These are phyloP conservation scores for Apiospora arundinis DNA, from an alignment of 2,329 filamentous ascomycete genomes.

Conservation along the genomic window DNA sequence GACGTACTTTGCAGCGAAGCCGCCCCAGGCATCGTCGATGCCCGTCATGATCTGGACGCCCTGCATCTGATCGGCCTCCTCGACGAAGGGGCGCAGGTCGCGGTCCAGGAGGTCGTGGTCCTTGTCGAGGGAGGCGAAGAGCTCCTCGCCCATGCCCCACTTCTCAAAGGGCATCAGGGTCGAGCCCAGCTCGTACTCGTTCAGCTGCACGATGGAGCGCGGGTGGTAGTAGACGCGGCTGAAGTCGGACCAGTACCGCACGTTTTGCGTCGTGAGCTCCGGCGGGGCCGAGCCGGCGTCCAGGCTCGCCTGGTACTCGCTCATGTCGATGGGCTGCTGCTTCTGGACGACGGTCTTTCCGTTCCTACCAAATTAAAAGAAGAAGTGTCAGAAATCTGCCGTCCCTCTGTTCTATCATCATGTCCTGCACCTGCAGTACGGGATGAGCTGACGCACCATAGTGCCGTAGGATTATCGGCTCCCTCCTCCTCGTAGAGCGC, in stretches of 20 bases:
- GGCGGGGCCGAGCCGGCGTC: constrained; percentile 72
- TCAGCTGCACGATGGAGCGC: constrained; percentile 82
- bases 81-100: constrained; percentile 86
- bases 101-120: constrained; percentile 89
- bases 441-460: constrained; percentile 44
- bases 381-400: background rate
- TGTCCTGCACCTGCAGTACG: background rate
- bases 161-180: constrained; percentile 82
- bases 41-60: constrained; percentile 79
- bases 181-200: constrained; percentile 85
- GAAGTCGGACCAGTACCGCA: constrained; percentile 98
- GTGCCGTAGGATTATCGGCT: constrained; percentile 38
- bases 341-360: constrained; percentile 72
- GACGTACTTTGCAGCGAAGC: constrained; percentile 75
- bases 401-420: background rate
- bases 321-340: constrained; percentile 70
- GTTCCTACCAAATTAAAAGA: constrained; percentile 54
- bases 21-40: constrained; percentile 81
- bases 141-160: constrained; percentile 74
- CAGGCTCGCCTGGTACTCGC: constrained; percentile 79
- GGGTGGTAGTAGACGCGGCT: constrained; percentile 93
- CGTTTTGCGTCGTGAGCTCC: constrained; percentile 68
- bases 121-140: constrained; percentile 75
- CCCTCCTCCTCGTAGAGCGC: constrained; percentile 74
- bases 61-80: constrained; percentile 93